These are phyloP conservation scores for Styphnolobium japonicum DNA, from an alignment of 306 rosid species.

Conservation along the genomic window DNA sequence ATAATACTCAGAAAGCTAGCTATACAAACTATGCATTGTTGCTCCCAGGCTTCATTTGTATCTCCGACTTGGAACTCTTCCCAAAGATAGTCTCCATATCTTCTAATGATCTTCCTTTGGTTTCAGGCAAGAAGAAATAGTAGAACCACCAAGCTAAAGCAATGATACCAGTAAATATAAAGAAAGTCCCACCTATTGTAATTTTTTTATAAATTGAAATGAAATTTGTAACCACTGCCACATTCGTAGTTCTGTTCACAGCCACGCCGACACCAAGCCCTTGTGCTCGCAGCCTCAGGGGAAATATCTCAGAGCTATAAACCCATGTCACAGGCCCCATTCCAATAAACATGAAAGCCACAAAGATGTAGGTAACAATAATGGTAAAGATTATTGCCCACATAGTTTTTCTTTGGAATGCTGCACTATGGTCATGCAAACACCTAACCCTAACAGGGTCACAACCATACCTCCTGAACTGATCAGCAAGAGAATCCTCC, in stretches of 20 bases:
- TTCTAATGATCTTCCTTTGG: constrained; percentile 73
- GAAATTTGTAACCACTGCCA: constrained; percentile 43
- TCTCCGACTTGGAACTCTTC: background rate
- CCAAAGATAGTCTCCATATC: constrained; percentile 56
- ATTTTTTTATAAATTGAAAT: constrained; percentile 57
- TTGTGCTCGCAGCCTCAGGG: constrained; percentile 65
- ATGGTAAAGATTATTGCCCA: constrained; percentile 53
- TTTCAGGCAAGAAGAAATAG: constrained; percentile 71
- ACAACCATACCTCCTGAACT: constrained; percentile 50
- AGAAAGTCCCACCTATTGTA: constrained; percentile 69
- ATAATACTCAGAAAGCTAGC: background rate
- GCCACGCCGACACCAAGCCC: constrained; percentile 57
- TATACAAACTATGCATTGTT: background rate
- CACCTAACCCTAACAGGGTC: constrained; percentile 36
- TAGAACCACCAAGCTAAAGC: constrained; percentile 49
- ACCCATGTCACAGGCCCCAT: constrained; percentile 77
- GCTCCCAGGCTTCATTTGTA: background rate
- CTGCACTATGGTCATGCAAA: constrained; percentile 49
- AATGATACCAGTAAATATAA: constrained; percentile 48
- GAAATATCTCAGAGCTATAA: constrained; percentile 75
- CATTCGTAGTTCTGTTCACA: constrained; percentile 56
- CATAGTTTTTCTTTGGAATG: constrained; percentile 20
- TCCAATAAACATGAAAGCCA: constrained; percentile 59
- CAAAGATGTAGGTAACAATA: constrained; percentile 31
- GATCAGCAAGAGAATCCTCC: constrained; percentile 41